Percentiles rank a stretch among this genome's conserved stretches.
Conservation (phyloP, 768 basidiomycete species). For the Antrodiella citrinella region DNA sequence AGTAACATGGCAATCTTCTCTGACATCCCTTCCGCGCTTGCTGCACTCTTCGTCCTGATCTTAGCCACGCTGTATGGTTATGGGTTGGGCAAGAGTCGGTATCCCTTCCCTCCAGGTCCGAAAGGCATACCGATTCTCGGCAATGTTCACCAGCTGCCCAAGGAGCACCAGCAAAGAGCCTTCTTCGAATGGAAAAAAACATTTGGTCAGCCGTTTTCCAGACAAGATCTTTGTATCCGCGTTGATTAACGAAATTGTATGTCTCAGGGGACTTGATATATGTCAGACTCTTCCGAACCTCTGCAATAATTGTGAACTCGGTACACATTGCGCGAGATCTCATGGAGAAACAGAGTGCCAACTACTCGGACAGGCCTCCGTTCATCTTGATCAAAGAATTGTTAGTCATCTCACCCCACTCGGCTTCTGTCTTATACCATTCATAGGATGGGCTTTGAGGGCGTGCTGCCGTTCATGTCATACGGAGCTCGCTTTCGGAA, state of each 20-base stretch:
- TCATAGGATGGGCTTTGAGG: slow-evolving; percentile 18
- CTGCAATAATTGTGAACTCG: slow-evolving; percentile 27
- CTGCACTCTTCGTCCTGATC: slow-evolving; percentile 24
- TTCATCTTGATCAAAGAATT: no score
- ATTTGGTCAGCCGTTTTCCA: slow-evolving; percentile 19
- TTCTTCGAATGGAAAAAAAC: slow-evolving; percentile 20
- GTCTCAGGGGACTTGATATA: slow-evolving; percentile 24
- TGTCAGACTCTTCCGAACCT: slow-evolving; percentile 24
- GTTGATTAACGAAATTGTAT: no score
- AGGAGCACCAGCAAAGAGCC: slow-evolving; percentile 14
- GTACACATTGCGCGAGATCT: slow-evolving; percentile 24
- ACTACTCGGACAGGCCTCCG: slow-evolving; percentile 32
- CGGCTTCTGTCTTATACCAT: background rate
- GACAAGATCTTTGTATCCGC: background rate
- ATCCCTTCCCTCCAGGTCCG: slow-evolving; percentile 22
- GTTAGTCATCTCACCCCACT: background rate
- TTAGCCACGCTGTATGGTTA: no score
- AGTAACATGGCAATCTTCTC: no score
- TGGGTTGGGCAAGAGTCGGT: background rate
- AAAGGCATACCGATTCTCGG: slow-evolving; percentile 21
- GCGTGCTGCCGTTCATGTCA: slow-evolving; percentile 11
- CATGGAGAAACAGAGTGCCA: slow-evolving; percentile 27
- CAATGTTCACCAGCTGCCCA: slow-evolving; percentile 22
- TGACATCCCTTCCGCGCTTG: background rate
- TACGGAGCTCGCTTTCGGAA: slow-evolving; percentile 16